Conservation (phyloP, 2,329 filamentous ascomycete genomes). For the Dactylellina cionopaga region DNA sequence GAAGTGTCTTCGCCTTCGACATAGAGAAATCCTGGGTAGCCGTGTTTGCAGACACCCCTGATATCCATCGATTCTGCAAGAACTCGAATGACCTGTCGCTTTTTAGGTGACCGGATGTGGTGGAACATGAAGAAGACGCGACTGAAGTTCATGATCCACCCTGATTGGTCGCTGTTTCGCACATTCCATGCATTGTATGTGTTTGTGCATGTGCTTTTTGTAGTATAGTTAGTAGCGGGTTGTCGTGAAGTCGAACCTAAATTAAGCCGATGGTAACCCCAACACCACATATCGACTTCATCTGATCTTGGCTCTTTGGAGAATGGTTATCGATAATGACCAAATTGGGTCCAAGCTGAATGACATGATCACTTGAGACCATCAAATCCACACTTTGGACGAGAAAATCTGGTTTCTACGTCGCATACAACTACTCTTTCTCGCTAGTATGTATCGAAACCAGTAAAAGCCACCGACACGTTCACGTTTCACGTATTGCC, state of each 20-base stretch:
- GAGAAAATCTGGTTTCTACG: background rate
- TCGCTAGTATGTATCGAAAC: constrained; percentile 27
- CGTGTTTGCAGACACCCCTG: constrained; percentile 46
- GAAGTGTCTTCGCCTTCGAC: constrained; percentile 37
- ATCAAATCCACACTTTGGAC: background rate
- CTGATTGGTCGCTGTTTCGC: no score
- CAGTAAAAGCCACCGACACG: constrained; percentile 30
- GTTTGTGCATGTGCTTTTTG: background rate
- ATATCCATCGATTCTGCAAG: constrained; percentile 38
- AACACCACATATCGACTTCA: no score
- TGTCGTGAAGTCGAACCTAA: no score
- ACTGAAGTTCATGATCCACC: constrained; percentile 17
- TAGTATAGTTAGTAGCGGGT: background rate
- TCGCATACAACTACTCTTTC: constrained; percentile 38
- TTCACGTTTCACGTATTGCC: constrained; percentile 33
- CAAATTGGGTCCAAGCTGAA: background rate
- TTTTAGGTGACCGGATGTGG: constrained; percentile 34
- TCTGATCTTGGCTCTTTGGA: background rate
- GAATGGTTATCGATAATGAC: background rate
- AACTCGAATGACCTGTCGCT: constrained; percentile 24
- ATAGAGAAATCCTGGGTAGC: constrained; percentile 44
- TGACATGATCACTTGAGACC: background rate
- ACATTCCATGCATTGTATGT: background rate
- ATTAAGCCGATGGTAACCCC: no score
- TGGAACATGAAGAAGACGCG: constrained; percentile 47